phyloP scores from a whole-genome alignment of 208 protist genomes.

The Acanthamoeba rhysodes region DNA sequence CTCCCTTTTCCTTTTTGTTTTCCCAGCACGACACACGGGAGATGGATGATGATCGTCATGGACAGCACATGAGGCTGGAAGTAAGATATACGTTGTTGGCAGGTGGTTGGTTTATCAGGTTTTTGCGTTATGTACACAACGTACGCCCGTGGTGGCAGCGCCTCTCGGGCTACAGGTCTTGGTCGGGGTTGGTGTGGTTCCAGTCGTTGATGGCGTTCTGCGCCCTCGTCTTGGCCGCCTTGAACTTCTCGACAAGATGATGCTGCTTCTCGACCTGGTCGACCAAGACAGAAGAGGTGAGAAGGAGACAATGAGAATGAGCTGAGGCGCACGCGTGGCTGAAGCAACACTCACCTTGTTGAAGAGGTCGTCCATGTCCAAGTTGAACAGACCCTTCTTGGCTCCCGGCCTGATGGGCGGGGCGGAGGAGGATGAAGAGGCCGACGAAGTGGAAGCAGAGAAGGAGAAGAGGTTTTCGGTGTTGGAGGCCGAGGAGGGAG shows the following conservation, averaged over 20 bases:
- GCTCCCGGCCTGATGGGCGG: not conserved
- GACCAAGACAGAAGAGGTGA: too few species aligned
- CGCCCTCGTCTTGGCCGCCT: slow-evolving; percentile 10
- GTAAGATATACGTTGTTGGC: too few species aligned
- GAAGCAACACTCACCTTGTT: not conserved
- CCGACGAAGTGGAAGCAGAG: not conserved
- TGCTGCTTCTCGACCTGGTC: slow-evolving; percentile 20
- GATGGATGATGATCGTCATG: too few species aligned
- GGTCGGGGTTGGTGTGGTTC: not conserved
- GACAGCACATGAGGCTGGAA: too few species aligned
- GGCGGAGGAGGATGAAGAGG: not conserved
- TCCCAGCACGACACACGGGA: too few species aligned
- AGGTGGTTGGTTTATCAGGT: too few species aligned
- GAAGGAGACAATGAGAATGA: not conserved
- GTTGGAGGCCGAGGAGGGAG: not conserved
- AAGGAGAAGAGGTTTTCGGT: slow-evolving; percentile 12
- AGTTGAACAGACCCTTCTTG: slow-evolving; percentile 34
- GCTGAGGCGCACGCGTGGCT: too few species aligned
- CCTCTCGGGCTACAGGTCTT: not conserved
- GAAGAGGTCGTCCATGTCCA: slow-evolving; percentile 24
- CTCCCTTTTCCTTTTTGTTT: too few species aligned
- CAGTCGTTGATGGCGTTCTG: slow-evolving; percentile 20
- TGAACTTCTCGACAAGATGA: slow-evolving; percentile 24
- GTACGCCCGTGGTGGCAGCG: too few species aligned
- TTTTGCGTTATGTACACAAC: too few species aligned